A percentile compares a stretch with the other conserved stretches of the same genome.
Evolutionary conservation across 768 basidiomycete genomes (phyloP).

Genomic region (Hortiboletus campestris): DNA sequence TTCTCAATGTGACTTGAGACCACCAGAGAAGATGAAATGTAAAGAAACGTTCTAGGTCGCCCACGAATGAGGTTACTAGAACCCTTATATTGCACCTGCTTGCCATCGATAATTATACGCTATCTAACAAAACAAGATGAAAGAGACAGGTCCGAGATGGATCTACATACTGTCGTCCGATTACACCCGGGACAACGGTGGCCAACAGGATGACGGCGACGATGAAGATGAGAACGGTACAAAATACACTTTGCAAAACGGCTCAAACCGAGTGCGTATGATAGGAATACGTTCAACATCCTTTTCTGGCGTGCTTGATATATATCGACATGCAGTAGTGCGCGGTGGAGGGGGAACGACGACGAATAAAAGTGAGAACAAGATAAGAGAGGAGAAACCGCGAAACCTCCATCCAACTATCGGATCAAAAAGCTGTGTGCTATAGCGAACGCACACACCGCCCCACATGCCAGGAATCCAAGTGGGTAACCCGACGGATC

Average conservation of each 20-base stretch:
- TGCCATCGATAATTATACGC: neutral
- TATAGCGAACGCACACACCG: conserved; percentile 58
- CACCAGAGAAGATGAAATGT: neutral
- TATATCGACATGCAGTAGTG: neutral
- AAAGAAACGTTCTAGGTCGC: no score
- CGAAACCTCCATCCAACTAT: conserved; percentile 45
- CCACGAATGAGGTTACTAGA: neutral
- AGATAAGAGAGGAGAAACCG: neutral
- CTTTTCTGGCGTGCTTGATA: neutral
- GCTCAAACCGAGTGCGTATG: neutral
- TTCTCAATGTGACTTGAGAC: neutral
- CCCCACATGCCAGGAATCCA: conserved; percentile 69
- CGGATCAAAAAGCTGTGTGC: conserved; percentile 75
- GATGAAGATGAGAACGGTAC: neutral
- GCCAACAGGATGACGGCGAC: neutral
- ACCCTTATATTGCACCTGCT: neutral
- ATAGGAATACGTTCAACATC: neutral
- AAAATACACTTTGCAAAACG: neutral
- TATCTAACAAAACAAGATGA: neutral
- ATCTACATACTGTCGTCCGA: neutral
- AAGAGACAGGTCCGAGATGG: neutral
- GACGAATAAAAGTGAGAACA: neutral
- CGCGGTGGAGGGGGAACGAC: neutral
- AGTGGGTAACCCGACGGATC: conserved; percentile 70
- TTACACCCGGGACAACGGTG: neutral